Evolutionary conservation across 2,329 filamentous ascomycete genomes (phyloP), one percentile per base, ranked within the genome.

Genomic region (Curvularia sp.): DNA sequence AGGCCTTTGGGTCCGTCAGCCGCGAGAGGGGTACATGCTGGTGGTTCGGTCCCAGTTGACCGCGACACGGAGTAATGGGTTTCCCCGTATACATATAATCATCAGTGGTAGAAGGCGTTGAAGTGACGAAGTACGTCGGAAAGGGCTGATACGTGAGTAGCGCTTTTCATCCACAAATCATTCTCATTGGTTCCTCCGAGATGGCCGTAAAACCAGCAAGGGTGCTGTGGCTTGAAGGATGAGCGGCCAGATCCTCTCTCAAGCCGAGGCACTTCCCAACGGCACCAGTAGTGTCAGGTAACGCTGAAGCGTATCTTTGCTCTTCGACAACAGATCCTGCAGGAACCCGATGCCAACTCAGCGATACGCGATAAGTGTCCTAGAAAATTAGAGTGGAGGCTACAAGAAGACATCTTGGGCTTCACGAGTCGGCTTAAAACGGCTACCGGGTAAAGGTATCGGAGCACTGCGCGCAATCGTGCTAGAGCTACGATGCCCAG

Each of bases 401-500:
- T 31, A 49, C 52, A 9, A 41, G 22, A 35, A 35, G 24, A 42
- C 18, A 26, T 35, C 24, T 26, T 12, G 28, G 22, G 22, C 42
- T 42, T 55, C 38, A 39, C n/a, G 7, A 33, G 38, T 35, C 38
- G 46, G 30, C 33, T 4, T 35, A 24, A 35, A 20, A 41, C 20
- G 24, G 22, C 47, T 28, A 20, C 53, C 60, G 54, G 60, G 52
- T 60, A 55, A 62, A 62, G 39, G 30, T 49, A 46, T 28, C 38
- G 31, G 35, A 51, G 52, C 31, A 48, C 13, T 22, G 22, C 18
- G 5, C 20, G 15, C 33, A 28, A 26, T 26, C 10, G 28, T 26
- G 49, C 43, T 20, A 42, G 41, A 30, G n/a, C 24, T 31, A 18
- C 4, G 44, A 35, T 30, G 10, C 28, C 24, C 13, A 30, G 15